Conservation (phyloP, 2,329 filamentous ascomycete genomes). For the Decorospora gaudefroyi region DNA sequence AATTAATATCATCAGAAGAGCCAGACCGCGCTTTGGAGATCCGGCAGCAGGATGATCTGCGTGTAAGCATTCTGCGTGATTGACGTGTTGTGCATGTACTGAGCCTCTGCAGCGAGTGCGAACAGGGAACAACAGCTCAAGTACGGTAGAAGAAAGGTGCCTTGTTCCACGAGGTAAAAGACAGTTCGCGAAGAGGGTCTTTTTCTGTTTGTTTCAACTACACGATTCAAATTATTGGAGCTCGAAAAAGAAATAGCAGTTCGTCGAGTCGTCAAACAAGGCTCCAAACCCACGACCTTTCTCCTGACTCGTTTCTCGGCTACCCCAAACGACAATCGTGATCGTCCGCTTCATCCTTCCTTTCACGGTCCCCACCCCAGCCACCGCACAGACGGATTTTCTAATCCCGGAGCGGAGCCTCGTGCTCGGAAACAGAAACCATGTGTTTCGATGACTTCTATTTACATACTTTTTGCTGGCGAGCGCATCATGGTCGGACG, state of each 20-base stretch:
- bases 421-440: slow-evolving; percentile 4
- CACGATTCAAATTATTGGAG: background rate
- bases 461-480: slow-evolving; percentile 9
- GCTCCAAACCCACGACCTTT: no score
- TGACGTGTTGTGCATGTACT: background rate
- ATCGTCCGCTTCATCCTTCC: background rate
- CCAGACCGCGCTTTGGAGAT: background rate
- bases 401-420: slow-evolving; percentile 15
- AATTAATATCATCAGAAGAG: background rate
- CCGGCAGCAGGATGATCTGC: background rate
- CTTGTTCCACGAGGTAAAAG: background rate
- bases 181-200: background rate
- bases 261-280: no score
- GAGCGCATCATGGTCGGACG: slow-evolving; percentile 7
- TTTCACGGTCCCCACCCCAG: background rate
- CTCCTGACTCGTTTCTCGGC: no score
- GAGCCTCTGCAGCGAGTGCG: background rate
- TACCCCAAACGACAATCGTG: slow-evolving; percentile 3
- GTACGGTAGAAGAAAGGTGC: background rate
- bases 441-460: slow-evolving; percentile 24
- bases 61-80: background rate
- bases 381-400: slow-evolving; percentile 10
- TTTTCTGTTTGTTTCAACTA: background rate
- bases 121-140: background rate
- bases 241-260: no score